These are phyloP conservation scores for Moricandia moricandioides DNA, from an alignment of 345 rosid species.

Conservation along the genomic window DNA sequence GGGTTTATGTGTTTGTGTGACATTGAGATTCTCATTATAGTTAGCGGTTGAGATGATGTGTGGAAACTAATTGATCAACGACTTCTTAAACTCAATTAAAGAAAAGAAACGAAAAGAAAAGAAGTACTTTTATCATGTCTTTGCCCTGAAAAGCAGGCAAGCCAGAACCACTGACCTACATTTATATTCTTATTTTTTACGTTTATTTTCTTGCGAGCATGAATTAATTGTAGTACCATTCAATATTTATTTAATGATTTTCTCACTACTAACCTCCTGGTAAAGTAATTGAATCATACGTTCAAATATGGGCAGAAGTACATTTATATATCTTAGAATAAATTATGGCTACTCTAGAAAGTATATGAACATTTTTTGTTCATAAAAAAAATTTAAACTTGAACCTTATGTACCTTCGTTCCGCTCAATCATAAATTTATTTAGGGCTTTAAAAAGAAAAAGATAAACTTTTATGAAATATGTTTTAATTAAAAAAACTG, in stretches of 20 bases:
- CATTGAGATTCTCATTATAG: conserved; percentile 30
- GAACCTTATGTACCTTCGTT: not conserved
- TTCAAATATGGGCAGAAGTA: conserved; percentile 6
- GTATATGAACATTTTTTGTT: too few species aligned
- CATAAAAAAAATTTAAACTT: too few species aligned
- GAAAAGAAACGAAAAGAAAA: conserved; percentile 8
- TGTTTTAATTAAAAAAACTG: not conserved
- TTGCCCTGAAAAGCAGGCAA: conserved; percentile 40
- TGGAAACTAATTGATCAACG: conserved; percentile 26
- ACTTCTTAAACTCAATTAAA: conserved; percentile 24
- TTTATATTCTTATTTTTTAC: conserved; percentile 24
- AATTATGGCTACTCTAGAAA: not conserved
- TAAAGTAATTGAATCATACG: conserved; percentile 13
- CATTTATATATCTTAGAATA: not conserved
- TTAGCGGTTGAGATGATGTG: conserved; percentile 36
- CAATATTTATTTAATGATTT: conserved; percentile 17
- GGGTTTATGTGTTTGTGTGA: conserved; percentile 30
- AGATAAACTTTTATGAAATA: not conserved
- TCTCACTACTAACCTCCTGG: conserved; percentile 17
- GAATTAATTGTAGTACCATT: not conserved
- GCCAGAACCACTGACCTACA: conserved; percentile 30
- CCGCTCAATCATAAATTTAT: not conserved
- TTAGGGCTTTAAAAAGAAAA: not conserved
- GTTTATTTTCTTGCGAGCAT: conserved; percentile 1
- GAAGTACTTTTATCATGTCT: conserved; percentile 33